Evolutionary conservation across 2,329 filamentous ascomycete species (phyloP), one percentile per base, ranked within the genome.

Genomic region (Aspergillus amoenus): DNA sequence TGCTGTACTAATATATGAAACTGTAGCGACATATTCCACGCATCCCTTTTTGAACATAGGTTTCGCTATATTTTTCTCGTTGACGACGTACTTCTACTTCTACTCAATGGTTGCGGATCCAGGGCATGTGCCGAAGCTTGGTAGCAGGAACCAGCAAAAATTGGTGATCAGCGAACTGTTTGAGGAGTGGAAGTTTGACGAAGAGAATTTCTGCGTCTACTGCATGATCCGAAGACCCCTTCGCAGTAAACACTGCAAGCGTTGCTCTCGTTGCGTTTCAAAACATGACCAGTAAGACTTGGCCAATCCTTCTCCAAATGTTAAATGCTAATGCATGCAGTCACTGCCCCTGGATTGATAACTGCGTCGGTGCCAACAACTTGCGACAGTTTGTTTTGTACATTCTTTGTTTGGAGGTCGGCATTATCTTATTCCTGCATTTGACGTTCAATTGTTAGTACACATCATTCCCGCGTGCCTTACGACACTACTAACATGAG

Each of bases 281-380:
- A 96, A 95, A 75, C 91, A 96, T 76, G 94, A 99, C 71, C 94
- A 99, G 91, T 95, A 77, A 82, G 90, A 82, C 30, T 40, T 24
- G 17, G 24, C 27, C 27, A n/a, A 13, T 13, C 9, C 13, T 37
- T 12, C 11, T 7, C 9, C 17, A 45, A 18, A n/a, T 11, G 48
- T 52, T 18, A 30, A 30, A 9, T 4, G 22, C 44, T 61, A 45
- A 52, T n/a, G 7, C 39, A 22, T 61, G 13, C 63, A 95, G 91
- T 70, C 94, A 99, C 71, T 99, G 94, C 69, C 94, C 94, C 0
- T 99, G 94, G 94, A 90, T 97, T 22, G 90, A 96, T 76, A 97
- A 97, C 75, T 99, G 94, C 68, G 85, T 99, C 42, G 94, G 91
- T 43, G 85, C 94, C 62, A 97, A 97, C 78, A 99, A 97, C 73